Evolutionary conservation across 352 stramenopile genomes (phyloP).

Genomic region (Pythium aphanidermatum): DNA sequence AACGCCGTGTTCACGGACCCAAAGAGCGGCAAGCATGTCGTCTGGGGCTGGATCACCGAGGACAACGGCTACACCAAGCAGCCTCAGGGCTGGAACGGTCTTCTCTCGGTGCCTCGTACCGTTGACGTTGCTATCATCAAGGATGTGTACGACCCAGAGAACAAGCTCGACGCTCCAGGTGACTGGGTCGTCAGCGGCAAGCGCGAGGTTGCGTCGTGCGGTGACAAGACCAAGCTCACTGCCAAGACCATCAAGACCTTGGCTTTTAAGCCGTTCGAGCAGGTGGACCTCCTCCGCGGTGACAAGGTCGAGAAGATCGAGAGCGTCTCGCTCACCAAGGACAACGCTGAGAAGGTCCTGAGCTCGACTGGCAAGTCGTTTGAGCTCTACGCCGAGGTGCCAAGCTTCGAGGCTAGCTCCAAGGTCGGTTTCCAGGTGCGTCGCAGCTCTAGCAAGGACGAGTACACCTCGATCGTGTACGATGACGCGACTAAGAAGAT

Average conservation of each 20-base stretch:
- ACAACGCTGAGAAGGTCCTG: constrained; percentile 24
- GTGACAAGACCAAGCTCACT: constrained; percentile 16
- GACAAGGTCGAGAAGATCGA: constrained; percentile 28
- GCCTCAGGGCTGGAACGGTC: constrained; percentile 63
- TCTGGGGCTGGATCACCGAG: constrained; percentile 62
- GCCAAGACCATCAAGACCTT: constrained; percentile 70
- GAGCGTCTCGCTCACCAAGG: constrained; percentile 22
- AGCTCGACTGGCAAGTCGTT: constrained; percentile 45
- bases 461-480: constrained; percentile 58
- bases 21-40: constrained; percentile 40
- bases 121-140: constrained; percentile 43
- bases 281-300: constrained; percentile 45
- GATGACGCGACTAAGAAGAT: constrained; percentile 54
- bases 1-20: constrained; percentile 64
- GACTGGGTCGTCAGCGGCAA: constrained; percentile 54
- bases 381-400: constrained; percentile 39
- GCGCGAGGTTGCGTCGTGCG: constrained; percentile 24
- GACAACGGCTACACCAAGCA: constrained; percentile 41
- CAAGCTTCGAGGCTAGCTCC: constrained; percentile 32
- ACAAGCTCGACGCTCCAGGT: constrained; percentile 35
- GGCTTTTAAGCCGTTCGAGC: constrained; percentile 33
- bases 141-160: constrained; percentile 42
- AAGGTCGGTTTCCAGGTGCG: constrained; percentile 58
- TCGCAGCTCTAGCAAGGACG: constrained; percentile 32
- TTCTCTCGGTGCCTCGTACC: constrained; percentile 49